Evolutionary conservation across 495 filamentous ascomycete species (phyloP), one percentile per base, ranked within the genome.

Genomic region (Penicillium tannophilum): DNA sequence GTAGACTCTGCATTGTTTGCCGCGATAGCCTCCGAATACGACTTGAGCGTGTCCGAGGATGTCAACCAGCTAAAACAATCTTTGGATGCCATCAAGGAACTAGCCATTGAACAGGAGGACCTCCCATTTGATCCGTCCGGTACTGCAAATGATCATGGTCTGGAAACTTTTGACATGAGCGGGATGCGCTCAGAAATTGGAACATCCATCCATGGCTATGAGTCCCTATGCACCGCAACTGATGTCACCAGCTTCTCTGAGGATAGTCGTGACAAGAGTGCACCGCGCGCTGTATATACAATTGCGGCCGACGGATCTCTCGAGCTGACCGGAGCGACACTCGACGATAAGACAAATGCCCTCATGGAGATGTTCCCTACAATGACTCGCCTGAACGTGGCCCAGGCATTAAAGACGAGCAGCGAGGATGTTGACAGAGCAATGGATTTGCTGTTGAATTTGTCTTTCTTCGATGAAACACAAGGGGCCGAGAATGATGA

Each of bases 51-150:
- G 12, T 58, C 76, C 1, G 54, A 71, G 19, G 76, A 82, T n/a
- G 70, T 92, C 12, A 56, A 74, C 11, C 65, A 74, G n/a, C 79
- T 85, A 16, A 77, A 82, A 9, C 60, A 77, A 14, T 77, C 77
- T 1, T 75, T 96, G 1, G 73, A 86, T 20, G 51, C 70, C 1
- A 69, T 96, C 8, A 87, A 86, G 46, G 72, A 81, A 10, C 72
- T 76, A 36, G 90, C 88, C 1, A 61, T 77, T 20, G 77, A 80
- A 20, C 88, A 93, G 60, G 86, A 91, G 62, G 76, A 81, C 16
- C 82, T 85, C 0, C 86, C 84, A 0, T 95, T 95, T 66, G 91
- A 96, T 58, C 85, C 91, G 0, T 92, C 89, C 11, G 91, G 89
- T 3, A 85, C 69, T 19, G 65, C 65, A 12, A 70, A 64, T 33